Evolutionary conservation across 2,329 filamentous ascomycete genomes (phyloP).

Genomic region (Cladosporium sp.): DNA sequence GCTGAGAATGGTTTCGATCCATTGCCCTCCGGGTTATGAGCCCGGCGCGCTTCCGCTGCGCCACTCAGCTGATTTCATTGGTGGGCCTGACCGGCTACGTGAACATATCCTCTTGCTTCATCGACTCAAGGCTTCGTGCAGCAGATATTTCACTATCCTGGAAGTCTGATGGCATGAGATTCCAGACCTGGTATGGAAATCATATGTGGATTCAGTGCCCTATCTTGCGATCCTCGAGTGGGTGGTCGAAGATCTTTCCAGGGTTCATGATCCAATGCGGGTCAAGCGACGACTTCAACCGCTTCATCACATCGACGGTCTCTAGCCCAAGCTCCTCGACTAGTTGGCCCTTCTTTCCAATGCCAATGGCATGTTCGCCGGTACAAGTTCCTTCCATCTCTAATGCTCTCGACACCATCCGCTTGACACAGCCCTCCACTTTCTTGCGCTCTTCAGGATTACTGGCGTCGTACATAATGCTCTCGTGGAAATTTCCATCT

Average conservation of each 20-base stretch:
- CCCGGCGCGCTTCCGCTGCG: conserved; percentile 2
- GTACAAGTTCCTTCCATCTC: conserved; percentile 94
- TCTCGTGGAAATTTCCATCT: too few relatives aligned
- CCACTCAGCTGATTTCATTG: neutral
- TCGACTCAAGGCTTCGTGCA: too few relatives aligned
- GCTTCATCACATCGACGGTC: conserved; percentile 77
- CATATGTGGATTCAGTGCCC: too few relatives aligned
- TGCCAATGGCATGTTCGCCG: conserved; percentile 78
- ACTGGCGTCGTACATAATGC: too few relatives aligned
- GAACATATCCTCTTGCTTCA: too few relatives aligned
- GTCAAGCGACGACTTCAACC: conserved; percentile 73
- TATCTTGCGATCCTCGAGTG: neutral
- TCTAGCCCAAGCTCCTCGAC: conserved; percentile 73
- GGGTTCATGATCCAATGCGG: conserved; percentile 86
- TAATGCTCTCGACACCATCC: conserved; percentile 84
- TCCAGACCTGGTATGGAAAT: too few relatives aligned
- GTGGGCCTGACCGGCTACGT: too few relatives aligned
- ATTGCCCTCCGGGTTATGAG: conserved; percentile 4
- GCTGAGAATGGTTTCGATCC: conserved; percentile 4
- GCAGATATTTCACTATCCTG: too few relatives aligned
- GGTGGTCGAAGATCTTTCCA: conserved; percentile 63
- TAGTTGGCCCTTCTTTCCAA: conserved; percentile 81
- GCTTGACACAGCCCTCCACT: conserved; percentile 76
- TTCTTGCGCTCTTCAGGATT: conserved; percentile 66
- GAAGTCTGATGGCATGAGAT: too few relatives aligned